Evolutionary conservation across 2,329 filamentous ascomycete genomes (phyloP), one percentile per base, ranked within the genome.

Genomic region (Keithomyces neogunnii): DNA sequence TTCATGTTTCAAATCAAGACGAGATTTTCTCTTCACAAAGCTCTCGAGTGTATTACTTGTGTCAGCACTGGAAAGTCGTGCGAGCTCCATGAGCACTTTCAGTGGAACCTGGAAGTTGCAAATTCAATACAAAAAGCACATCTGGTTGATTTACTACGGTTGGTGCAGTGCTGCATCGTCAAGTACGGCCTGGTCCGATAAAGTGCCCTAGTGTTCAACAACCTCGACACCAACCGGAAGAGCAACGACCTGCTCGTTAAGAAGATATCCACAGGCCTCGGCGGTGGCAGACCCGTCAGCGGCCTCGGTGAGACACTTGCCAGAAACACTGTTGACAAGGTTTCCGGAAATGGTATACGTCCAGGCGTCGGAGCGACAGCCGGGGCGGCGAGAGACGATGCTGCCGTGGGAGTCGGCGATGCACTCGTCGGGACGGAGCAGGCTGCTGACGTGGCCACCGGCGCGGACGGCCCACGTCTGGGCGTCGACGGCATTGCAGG

Each of bases 191-290:
- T 19, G 19, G 19, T 19, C 19, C 19, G 19, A 19, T 19, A 19
- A 19, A 19, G 19, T 19, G 19, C 33, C 33, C 33, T 33, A 51
- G 6, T 53, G 47, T 10, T 19, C 42, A 36, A 45, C 11, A 11
- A 56, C 49, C 11, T 47, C 45, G 19, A 60, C 58, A 2, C 74
- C 74, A 55, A 69, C 67, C 0, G 74, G 73, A 38, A 76, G 59
- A 10, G 65, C 72, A 56, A 76, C 63, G 8, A 76, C 73, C 60
- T 77, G 74, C 45, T 61, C 67, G 54, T 75, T 69, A 30, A 59
- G 57, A 52, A 66, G 62, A 48, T 63, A 64, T 32, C 68, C 64
- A 59, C 72, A 74, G 11, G 53, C 51, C 30, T 53, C 54, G 19
- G 65, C 55, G 3, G 51, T 55, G 3, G 67, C 65, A 6, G 51